Base-by-base conservation (phyloP, 2,329 filamentous ascomycete genomes). In the Verticillium alfalfae region DNA sequence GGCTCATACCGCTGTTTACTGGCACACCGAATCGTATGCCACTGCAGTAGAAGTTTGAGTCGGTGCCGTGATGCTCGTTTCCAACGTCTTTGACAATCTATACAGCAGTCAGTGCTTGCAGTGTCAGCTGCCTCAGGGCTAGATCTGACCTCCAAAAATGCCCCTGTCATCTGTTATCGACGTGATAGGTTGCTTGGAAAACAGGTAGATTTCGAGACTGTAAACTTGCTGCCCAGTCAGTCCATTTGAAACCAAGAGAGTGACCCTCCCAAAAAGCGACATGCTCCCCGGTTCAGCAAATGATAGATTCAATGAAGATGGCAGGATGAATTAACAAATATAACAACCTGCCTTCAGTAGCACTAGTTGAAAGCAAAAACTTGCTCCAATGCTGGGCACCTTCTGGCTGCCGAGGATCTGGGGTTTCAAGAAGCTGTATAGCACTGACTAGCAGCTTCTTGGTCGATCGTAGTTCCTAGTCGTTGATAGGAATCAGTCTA, bases 1-100 rank as follows among this genome's bases (percentile, higher is more conserved):
- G 73, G 77, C 78, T 79, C 78, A 80, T 80, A 70, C 72, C 76
- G 71, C 68, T 70, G 70, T 70, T 70, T 71, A 76, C 74, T 70
- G 69, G 70, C 68, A 72, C 67, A 61, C 66, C 65, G 71, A 76
- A 73, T 71, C 73, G 72, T 68, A 70, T 71, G 69, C 69, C 69
- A 63, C 64, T 64, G 64, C 63, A 68, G 63, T 61, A 73, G 64
- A 65, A 65, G 66, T 63, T 70, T 60, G 63, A 70, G 64, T 64
- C 68, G 66, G 66, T 70, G 66, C 66, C 61, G 67, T 59, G 67
- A 63, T 34, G 34, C 36, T 69, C 72, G 62, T 34, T 65, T 60
- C 55, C 54, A 61, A 59, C 31, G 22, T 60, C 59, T 16, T 49
- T 60, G 59, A 57, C 38, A 61, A 56, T 56, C 61, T 60, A 61